Evolutionary conservation across 2,329 filamentous ascomycete species (phyloP), one percentile per base, ranked within the genome.

Genomic region (Sporothrix schenckii): DNA sequence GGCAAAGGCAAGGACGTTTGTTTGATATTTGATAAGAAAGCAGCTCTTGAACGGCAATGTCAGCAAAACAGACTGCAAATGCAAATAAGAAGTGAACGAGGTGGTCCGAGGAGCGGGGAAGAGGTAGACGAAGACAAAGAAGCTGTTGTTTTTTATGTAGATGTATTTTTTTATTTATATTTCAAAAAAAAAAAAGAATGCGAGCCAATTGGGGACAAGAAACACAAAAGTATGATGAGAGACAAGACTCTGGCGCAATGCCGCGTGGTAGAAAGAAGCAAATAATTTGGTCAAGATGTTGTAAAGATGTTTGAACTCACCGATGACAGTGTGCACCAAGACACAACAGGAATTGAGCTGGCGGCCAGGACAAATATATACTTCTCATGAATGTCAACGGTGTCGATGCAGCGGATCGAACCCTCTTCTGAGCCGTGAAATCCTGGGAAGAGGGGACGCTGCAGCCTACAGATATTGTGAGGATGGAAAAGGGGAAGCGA

Each of bases 321-420:
- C 34, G 49, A 14, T 30, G 50, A 16, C 21, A 34, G 50, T 67
- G 39, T 53, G 65, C 19, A 34, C 30, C 65, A 54, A 41, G 50
- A 67, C 50, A 52, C 24, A 54, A 44, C 13, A 34, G 44, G 34
- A 56, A 39, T 16, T 39, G 30, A n/a, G 21, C 49, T 47, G 50
- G 65, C 65, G 21, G 21, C 13, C 44, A 56, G 61, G 44, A 41
- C 27, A 21, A 53, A 69, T 69, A 69, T 69, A 63, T 68, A 68
- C 34, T 60, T 11, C n/a, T 47, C n/a, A 19, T 4, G 16, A 47
- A 47, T 52, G 1, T 34, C 34, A n/a, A 10, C 52, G 44, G 50
- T 61, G 54, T 44, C 39, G 67, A n/a, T 19, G 14, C 14, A 16
- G 34, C 34, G 4, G 34, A 9, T 34, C 67, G 41, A 54, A 53